phyloP scores from a whole-genome alignment of 1,139 yeast species.

The Yamadazyma triangularis region DNA sequence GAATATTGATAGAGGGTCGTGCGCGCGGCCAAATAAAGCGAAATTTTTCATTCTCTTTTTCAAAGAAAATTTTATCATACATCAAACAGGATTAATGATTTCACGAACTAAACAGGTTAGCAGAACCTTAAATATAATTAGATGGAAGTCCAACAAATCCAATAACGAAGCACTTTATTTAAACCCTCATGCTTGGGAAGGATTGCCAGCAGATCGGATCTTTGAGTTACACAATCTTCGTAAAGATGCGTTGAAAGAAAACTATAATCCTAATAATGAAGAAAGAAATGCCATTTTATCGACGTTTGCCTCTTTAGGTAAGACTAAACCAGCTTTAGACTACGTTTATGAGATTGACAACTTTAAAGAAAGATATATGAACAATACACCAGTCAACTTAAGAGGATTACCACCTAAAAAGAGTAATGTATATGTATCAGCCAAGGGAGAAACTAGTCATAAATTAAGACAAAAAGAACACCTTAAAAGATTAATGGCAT shows the following conservation, averaged over 20 bases:
- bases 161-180: constrained; percentile 27
- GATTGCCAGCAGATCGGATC: constrained; percentile 59
- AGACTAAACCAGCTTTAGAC: constrained; percentile 32
- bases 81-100: too few relatives aligned
- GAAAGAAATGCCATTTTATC: constrained; percentile 45
- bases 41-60: too few relatives aligned
- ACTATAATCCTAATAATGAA: constrained; percentile 50
- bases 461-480: constrained; percentile 35
- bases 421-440: constrained; percentile 36
- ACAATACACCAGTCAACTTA: constrained; percentile 36
- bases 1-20: too few relatives aligned
- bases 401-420: constrained; percentile 40
- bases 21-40: too few relatives aligned
- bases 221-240: constrained; percentile 59
- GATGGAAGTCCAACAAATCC: constrained; percentile 6
- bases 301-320: constrained; percentile 32
- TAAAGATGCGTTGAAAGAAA: constrained; percentile 50
- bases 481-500: constrained; percentile 79
- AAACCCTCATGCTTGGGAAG: constrained; percentile 67
- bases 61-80: too few relatives aligned
- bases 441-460: constrained; percentile 35
- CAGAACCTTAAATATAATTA: constrained; percentile 4
- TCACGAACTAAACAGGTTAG: neutral
- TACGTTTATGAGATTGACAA: constrained; percentile 44
- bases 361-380: constrained; percentile 43